These are phyloP conservation scores for Xylariomycetidae sp. DNA, from an alignment of 2,329 filamentous ascomycete species.

Conservation along the genomic window DNA sequence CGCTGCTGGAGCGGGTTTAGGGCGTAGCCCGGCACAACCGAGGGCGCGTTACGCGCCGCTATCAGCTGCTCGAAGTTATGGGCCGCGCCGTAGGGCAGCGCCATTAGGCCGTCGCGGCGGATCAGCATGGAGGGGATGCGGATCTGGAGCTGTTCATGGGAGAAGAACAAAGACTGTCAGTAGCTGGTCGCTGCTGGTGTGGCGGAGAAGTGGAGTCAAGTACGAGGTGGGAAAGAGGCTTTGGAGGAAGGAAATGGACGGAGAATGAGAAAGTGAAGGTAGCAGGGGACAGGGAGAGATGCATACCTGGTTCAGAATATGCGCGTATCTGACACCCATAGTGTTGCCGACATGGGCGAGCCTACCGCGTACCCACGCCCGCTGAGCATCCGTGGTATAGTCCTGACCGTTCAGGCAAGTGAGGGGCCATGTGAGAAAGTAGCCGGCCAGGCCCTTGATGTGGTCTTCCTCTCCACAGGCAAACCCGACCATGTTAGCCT, in stretches of 20 bases:
- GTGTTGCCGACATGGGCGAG: constrained; percentile 50
- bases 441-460: constrained; percentile 52
- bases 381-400: constrained; percentile 54
- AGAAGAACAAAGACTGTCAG: too few relatives aligned
- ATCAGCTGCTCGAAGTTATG: constrained; percentile 42
- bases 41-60: constrained; percentile 32
- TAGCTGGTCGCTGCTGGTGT: too few relatives aligned
- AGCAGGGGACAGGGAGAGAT: not conserved
- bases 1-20: constrained; percentile 43
- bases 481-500: constrained; percentile 37
- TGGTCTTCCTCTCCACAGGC: constrained; percentile 45
- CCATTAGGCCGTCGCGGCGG: constrained; percentile 46
- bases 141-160: constrained; percentile 42
- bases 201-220: too few relatives aligned
- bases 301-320: constrained; percentile 49
- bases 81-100: constrained; percentile 36
- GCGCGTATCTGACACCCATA: constrained; percentile 55
- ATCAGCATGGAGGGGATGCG: constrained; percentile 61
- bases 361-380: constrained; percentile 50
- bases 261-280: not conserved
- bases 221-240: not conserved
- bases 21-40: constrained; percentile 28
- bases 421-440: constrained; percentile 57
- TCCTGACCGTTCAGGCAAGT: constrained; percentile 51
- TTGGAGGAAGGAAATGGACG: constrained; percentile 1